These are phyloP conservation scores for Cenchrus purpureus DNA, from an alignment of 176 grass and related monocot species.

Conservation along the genomic window DNA sequence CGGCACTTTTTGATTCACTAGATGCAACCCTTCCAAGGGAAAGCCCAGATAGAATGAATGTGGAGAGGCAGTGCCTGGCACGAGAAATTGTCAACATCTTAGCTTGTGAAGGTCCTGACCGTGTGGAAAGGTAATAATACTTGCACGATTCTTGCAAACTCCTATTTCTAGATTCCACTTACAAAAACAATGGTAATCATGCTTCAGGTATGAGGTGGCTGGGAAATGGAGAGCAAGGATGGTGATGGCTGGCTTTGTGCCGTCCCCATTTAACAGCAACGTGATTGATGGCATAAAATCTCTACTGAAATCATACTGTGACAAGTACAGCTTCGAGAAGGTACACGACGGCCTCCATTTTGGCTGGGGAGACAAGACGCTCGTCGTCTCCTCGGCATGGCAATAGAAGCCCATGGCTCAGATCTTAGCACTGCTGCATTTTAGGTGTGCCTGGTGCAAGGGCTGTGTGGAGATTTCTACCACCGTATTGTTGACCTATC, in stretches of 20 bases:
- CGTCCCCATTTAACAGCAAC: slow-evolving; percentile 57
- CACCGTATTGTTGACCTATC: not conserved
- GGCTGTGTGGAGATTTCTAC: not conserved
- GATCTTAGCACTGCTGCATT: slow-evolving; percentile 28
- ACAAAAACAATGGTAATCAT: not conserved
- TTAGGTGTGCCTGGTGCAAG: slow-evolving; percentile 22
- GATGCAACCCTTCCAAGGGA: slow-evolving; percentile 81
- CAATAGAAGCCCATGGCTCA: slow-evolving; percentile 34
- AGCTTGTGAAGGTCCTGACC: slow-evolving; percentile 80
- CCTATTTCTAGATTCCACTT: not conserved
- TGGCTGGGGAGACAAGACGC: slow-evolving; percentile 72
- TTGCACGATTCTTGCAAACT: not conserved
- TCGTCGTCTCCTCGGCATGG: slow-evolving; percentile 70
- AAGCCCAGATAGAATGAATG: slow-evolving; percentile 78
- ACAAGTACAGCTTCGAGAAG: slow-evolving; percentile 67
- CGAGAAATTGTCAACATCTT: slow-evolving; percentile 85
- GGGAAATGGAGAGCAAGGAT: slow-evolving; percentile 87
- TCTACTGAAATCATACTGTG: slow-evolving; percentile 62
- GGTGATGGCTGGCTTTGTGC: slow-evolving; percentile 73
- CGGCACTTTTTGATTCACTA: slow-evolving; percentile 80
- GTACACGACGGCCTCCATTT: slow-evolving; percentile 65
- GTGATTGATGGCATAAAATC: slow-evolving; percentile 46
- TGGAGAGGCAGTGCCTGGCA: slow-evolving; percentile 78
- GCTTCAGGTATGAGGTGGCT: slow-evolving; percentile 74
- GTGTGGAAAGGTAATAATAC: slow-evolving; percentile 73